These are phyloP conservation scores for Conticribra guillardii DNA, from an alignment of 108 stramenopile species.

Conservation along the genomic window DNA sequence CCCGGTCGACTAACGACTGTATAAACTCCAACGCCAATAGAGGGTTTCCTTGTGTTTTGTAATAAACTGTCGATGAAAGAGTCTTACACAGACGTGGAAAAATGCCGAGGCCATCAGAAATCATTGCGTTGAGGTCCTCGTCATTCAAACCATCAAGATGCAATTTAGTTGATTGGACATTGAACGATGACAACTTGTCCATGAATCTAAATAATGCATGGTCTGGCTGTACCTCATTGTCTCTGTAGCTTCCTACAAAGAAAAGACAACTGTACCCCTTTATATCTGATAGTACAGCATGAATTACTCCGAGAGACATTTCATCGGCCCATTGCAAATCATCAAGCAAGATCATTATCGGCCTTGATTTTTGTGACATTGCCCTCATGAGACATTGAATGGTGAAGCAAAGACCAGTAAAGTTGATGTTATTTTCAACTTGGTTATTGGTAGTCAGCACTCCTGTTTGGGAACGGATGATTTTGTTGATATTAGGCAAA, in stretches of 20 bases:
- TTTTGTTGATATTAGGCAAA: conserved; percentile 20
- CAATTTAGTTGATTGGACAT: conserved; percentile 23
- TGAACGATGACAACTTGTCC: neutral
- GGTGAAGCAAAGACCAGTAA: conserved; percentile 23
- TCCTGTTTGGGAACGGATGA: neutral
- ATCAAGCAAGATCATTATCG: conserved; percentile 48
- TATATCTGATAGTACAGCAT: conserved; percentile 26
- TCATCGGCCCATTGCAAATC: conserved; percentile 52
- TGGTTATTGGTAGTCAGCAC: neutral
- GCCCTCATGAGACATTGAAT: conserved; percentile 33
- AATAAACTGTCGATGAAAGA: conserved; percentile 23
- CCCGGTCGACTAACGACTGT: conserved; percentile 19
- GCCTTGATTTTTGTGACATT: conserved; percentile 20
- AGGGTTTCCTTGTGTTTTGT: conserved; percentile 44
- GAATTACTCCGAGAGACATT: conserved; percentile 23
- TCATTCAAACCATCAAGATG: conserved; percentile 19
- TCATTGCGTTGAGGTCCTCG: conserved; percentile 40
- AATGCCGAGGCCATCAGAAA: conserved; percentile 36
- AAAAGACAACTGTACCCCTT: conserved; percentile 26
- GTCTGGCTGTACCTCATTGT: conserved; percentile 23
- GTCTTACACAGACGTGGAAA: conserved; percentile 31
- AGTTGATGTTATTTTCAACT: conserved; percentile 1
- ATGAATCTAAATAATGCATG: conserved; percentile 24
- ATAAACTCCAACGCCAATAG: conserved; percentile 33
- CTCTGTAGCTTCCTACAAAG: conserved; percentile 47